A percentile compares a stretch with the other conserved stretches of the same genome.
Conservation (phyloP, 176 grass and related monocot species). For the Alopecurus myosuroides region DNA sequence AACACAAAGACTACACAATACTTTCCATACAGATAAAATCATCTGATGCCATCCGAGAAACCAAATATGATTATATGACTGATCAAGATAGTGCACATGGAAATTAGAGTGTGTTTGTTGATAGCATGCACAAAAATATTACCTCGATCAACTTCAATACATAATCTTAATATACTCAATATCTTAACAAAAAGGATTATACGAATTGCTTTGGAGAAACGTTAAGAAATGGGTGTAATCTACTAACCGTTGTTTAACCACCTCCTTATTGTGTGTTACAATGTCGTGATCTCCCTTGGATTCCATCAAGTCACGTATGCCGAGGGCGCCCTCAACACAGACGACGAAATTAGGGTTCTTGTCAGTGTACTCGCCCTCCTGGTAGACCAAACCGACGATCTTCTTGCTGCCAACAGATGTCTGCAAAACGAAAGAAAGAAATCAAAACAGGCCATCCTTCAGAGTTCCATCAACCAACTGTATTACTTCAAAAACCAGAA, state of each 20-base stretch:
- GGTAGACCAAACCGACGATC: constrained; percentile 95
- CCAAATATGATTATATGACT: too few relatives aligned
- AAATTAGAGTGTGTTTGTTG: too few relatives aligned
- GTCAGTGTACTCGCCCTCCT: constrained; percentile 71
- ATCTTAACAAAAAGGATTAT: too few relatives aligned
- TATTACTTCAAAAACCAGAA: neutral
- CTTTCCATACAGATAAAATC: too few relatives aligned
- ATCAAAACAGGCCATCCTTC: neutral
- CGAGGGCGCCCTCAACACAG: constrained; percentile 65
- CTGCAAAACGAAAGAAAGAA: constrained; percentile 14
- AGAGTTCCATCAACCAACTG: neutral
- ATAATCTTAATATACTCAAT: too few relatives aligned
- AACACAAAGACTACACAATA: too few relatives aligned
- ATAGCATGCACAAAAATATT: too few relatives aligned
- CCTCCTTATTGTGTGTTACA: constrained; percentile 92
- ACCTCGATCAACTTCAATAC: too few relatives aligned
- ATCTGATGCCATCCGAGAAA: too few relatives aligned
- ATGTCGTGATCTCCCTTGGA: constrained; percentile 83
- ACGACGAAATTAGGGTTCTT: constrained; percentile 82
- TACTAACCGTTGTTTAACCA: constrained; percentile 59
- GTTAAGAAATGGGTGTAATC: neutral
- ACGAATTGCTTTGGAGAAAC: too few relatives aligned
- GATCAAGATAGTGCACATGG: too few relatives aligned
- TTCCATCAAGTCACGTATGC: constrained; percentile 77
- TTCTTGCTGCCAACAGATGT: constrained; percentile 82